Conservation (phyloP, 225 moss, liverwort and hornwort genomes). For the Antitrichia curtipendula region DNA sequence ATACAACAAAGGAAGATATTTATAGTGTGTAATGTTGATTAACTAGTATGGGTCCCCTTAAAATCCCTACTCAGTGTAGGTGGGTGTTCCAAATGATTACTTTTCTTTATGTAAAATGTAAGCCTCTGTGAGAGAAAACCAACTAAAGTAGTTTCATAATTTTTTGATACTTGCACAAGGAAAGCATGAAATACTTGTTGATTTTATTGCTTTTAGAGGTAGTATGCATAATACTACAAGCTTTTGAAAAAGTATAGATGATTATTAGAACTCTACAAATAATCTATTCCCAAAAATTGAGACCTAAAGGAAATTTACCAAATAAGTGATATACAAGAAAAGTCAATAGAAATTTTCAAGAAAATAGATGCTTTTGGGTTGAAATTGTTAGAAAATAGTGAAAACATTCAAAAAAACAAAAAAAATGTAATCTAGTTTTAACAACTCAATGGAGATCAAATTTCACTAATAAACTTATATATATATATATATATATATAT, state of each 20-base stretch:
- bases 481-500: no score
- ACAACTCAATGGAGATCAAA: neutral
- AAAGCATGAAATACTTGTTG: neutral
- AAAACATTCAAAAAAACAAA: neutral
- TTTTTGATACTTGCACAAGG: neutral
- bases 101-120: neutral
- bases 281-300: neutral
- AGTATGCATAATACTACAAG: neutral
- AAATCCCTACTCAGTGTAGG: no score
- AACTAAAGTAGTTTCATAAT: neutral
- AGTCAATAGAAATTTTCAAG: no score
- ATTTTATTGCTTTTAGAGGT: neutral
- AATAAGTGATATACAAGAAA: neutral
- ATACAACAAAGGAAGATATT: no score
- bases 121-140: neutral
- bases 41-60: no score
- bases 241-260: neutral
- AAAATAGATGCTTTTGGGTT: neutral
- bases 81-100: no score
- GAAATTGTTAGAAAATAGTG: neutral
- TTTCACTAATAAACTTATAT: neutral
- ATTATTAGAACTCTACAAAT: neutral
- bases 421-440: neutral
- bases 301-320: fast-evolving
- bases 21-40: no score